Percentiles rank a stretch among this genome's conserved stretches.
phyloP scores from a whole-genome alignment of 2,329 filamentous ascomycete genomes.

The Trichoderma sp. region DNA sequence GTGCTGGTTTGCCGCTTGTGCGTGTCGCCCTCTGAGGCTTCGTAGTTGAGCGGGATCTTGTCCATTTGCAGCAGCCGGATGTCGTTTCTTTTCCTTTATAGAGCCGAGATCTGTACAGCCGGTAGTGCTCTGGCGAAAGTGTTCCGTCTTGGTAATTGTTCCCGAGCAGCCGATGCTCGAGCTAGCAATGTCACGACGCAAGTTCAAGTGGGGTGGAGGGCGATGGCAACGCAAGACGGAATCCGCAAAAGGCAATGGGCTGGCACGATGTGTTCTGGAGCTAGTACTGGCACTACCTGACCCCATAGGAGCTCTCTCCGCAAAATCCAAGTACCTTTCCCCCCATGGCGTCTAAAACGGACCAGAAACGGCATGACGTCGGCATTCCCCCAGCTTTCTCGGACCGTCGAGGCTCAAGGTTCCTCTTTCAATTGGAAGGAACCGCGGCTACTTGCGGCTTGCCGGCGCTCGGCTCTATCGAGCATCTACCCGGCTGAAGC shows the following conservation, averaged over 20 bases:
- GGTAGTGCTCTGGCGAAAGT: no score
- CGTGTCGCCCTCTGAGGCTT: constrained; percentile 72
- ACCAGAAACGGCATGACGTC: constrained; percentile 23
- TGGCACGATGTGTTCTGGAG: not conserved
- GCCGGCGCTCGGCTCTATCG: constrained; percentile 23
- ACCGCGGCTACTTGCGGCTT: constrained; percentile 26
- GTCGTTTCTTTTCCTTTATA: not conserved
- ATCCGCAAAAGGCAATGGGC: not conserved
- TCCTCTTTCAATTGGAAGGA: not conserved
- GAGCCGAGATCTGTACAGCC: constrained; percentile 20
- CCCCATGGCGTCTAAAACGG: not conserved
- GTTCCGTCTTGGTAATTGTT: no score
- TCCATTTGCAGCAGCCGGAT: constrained; percentile 47
- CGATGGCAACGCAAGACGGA: not conserved
- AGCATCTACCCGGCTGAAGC: constrained; percentile 3
- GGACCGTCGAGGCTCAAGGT: not conserved
- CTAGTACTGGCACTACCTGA: not conserved
- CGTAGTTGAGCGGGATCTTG: constrained; percentile 72
- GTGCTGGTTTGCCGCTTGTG: constrained; percentile 68
- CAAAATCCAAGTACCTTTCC: not conserved
- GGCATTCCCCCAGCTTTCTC: not conserved
- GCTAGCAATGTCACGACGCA: not conserved
- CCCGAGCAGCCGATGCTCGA: constrained; percentile 18
- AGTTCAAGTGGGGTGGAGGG: constrained; percentile 12
- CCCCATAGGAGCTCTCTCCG: not conserved